Conservation (phyloP, 495 filamentous ascomycete genomes). For the Lophiostoma macrostomum region DNA sequence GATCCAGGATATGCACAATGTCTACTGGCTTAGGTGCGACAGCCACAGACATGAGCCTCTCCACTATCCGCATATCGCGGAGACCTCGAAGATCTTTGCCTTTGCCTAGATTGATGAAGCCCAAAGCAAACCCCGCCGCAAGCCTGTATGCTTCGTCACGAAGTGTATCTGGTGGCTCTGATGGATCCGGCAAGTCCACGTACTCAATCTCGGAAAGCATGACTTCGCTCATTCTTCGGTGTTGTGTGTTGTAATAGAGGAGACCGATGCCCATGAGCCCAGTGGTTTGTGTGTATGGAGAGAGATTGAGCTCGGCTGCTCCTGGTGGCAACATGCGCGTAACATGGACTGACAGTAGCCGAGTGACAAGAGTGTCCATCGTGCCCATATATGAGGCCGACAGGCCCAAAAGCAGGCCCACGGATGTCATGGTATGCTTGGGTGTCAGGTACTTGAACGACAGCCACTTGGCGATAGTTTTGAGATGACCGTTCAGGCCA, state of each 20-base stretch:
- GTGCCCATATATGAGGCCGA: slow-evolving; percentile 92
- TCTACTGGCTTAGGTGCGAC: slow-evolving; percentile 84
- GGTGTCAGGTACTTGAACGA: slow-evolving; percentile 98
- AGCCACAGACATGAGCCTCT: slow-evolving; percentile 79
- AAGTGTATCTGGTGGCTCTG: slow-evolving; percentile 60
- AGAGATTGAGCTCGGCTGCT: slow-evolving; percentile 90
- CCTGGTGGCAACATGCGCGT: slow-evolving; percentile 88
- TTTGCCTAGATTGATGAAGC: slow-evolving; percentile 90
- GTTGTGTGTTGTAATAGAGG: slow-evolving; percentile 91
- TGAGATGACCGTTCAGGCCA: slow-evolving; percentile 94
- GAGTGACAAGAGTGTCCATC: slow-evolving; percentile 92
- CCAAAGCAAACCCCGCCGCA: slow-evolving; percentile 89
- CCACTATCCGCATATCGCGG: slow-evolving; percentile 89
- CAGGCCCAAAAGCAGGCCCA: slow-evolving; percentile 86
- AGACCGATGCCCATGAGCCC: slow-evolving; percentile 97
- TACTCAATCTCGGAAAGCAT: slow-evolving; percentile 97
- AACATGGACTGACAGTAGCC: slow-evolving; percentile 95
- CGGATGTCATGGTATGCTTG: slow-evolving; percentile 98
- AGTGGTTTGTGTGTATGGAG: slow-evolving; percentile 89
- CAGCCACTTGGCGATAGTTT: slow-evolving; percentile 91
- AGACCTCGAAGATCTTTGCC: slow-evolving; percentile 83
- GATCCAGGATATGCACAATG: slow-evolving; percentile 85
- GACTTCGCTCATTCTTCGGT: slow-evolving; percentile 96
- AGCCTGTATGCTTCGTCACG: slow-evolving; percentile 93
- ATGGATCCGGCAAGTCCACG: slow-evolving; percentile 67